Percentiles rank a stretch among this genome's conserved stretches.
These are phyloP conservation scores for Luffa aegyptiaca DNA, from an alignment of 306 rosid genomes.

Conservation along the genomic window DNA sequence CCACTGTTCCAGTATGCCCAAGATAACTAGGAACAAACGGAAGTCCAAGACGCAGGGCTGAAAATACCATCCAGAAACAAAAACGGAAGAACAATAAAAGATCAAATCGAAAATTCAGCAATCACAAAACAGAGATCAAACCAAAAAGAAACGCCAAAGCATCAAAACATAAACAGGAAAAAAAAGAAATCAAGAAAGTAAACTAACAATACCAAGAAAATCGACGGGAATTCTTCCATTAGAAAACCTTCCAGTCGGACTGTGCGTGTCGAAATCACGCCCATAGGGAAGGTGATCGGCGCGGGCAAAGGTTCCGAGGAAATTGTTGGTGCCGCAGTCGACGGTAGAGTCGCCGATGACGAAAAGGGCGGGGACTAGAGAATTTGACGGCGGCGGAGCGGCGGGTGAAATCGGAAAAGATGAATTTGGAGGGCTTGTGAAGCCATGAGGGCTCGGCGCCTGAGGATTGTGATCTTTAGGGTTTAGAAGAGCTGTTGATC, in stretches of 20 bases:
- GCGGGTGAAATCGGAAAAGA: constrained; percentile 12
- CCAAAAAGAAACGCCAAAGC: background rate
- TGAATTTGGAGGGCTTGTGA: constrained; percentile 7
- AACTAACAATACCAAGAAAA: constrained; percentile 39
- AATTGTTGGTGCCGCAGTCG: constrained; percentile 78
- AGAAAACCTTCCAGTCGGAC: constrained; percentile 71
- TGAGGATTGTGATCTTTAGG: constrained; percentile 2
- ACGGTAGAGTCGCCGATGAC: constrained; percentile 85
- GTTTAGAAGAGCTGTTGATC: constrained; percentile 14
- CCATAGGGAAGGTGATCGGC: constrained; percentile 82
- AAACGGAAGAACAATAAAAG: background rate
- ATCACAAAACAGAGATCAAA: background rate
- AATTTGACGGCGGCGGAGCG: background rate
- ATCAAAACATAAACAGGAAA: background rate
- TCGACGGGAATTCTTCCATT: constrained; percentile 87
- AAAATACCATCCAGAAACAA: background rate
- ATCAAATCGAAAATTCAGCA: background rate
- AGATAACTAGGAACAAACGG: constrained; percentile 87
- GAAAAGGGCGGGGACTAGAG: constrained; percentile 59
- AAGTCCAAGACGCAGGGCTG: constrained; percentile 73
- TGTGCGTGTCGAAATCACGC: constrained; percentile 69
- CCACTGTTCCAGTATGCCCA: constrained; percentile 43
- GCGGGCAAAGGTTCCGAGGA: constrained; percentile 62
- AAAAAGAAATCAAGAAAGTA: background rate
- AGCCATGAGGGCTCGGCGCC: background rate